Percentiles rank a stretch among this genome's conserved stretches.
Evolutionary conservation across 306 rosid species (phyloP).

Genomic region (Quercus bicolor): DNA sequence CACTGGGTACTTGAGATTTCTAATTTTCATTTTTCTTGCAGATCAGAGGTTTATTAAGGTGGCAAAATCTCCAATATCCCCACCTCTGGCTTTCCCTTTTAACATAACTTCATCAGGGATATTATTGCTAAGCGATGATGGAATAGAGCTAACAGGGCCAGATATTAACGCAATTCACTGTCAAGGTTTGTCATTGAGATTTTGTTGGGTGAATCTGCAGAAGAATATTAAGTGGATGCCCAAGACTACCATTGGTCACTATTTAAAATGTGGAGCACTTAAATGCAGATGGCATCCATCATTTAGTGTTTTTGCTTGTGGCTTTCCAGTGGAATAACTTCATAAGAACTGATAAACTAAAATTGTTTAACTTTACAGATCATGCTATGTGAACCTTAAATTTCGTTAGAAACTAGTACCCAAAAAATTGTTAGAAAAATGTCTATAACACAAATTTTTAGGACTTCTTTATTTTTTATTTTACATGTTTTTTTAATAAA

Average conservation of each 20-base stretch:
- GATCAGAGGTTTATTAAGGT: slow-evolving; percentile 75
- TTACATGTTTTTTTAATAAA: not conserved
- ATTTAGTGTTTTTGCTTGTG: not conserved
- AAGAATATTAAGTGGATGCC: not conserved
- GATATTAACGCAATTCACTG: slow-evolving; percentile 67
- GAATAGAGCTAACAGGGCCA: slow-evolving; percentile 60
- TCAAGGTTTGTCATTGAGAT: slow-evolving; percentile 65
- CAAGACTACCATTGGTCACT: not conserved
- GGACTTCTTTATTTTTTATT: not conserved
- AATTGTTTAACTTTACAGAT: not conserved
- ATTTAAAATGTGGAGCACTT: not conserved
- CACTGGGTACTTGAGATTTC: slow-evolving; percentile 3
- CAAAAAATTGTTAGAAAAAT: too few relatives aligned
- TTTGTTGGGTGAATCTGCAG: slow-evolving; percentile 14
- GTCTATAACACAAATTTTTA: not conserved
- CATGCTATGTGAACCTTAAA: too few relatives aligned
- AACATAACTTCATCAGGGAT: slow-evolving; percentile 67
- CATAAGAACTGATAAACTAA: not conserved
- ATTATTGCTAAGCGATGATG: slow-evolving; percentile 53
- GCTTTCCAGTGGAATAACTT: not conserved
- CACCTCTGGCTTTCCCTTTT: slow-evolving; percentile 77
- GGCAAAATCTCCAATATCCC: slow-evolving; percentile 84
- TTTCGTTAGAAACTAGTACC: not conserved
- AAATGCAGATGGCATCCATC: not conserved
- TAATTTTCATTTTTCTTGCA: slow-evolving; percentile 35